Conservation (phyloP, 2,329 filamentous ascomycete genomes). For the Ophiostoma ips region DNA sequence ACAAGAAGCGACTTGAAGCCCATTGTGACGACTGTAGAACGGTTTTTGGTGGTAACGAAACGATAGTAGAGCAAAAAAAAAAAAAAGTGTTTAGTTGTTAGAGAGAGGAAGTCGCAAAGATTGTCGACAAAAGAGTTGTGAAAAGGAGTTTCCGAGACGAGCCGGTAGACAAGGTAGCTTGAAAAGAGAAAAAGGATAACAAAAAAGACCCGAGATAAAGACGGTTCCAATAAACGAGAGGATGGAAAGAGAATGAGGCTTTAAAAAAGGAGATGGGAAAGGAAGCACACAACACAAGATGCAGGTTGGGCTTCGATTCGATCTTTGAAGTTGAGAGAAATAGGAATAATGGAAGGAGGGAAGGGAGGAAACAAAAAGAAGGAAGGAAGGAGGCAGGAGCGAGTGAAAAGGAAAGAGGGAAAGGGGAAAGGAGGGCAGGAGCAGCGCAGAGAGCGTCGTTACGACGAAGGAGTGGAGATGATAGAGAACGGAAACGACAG, state of each 20-base stretch:
- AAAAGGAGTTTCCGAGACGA: no score
- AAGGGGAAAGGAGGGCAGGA: not conserved
- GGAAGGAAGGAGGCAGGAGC: not conserved
- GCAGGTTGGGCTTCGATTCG: not conserved
- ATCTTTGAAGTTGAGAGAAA: not conserved
- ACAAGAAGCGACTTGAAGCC: conserved; percentile 23
- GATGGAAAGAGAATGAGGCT: conserved; percentile 1
- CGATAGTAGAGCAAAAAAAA: not conserved
- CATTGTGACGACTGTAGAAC: no score
- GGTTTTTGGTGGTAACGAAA: not conserved
- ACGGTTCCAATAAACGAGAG: conserved; percentile 2
- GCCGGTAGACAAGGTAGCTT: no score
- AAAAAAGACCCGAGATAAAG: conserved; percentile 13
- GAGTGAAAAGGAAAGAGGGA: not conserved
- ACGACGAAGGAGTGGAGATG: not conserved
- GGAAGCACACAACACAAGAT: not conserved
- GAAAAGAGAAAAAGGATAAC: no score
- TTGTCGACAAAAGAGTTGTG: conserved; percentile 3
- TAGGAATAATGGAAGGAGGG: conserved; percentile 1
- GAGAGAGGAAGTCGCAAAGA: conserved; percentile 3
- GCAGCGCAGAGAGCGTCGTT: not conserved
- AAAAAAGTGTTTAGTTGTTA: not conserved
- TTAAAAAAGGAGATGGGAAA: not conserved
- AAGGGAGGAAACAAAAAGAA: not conserved
- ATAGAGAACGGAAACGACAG: not conserved